Evolutionary conservation across 805 yeast species (phyloP).

Genomic region (Yarrowia bubula): DNA sequence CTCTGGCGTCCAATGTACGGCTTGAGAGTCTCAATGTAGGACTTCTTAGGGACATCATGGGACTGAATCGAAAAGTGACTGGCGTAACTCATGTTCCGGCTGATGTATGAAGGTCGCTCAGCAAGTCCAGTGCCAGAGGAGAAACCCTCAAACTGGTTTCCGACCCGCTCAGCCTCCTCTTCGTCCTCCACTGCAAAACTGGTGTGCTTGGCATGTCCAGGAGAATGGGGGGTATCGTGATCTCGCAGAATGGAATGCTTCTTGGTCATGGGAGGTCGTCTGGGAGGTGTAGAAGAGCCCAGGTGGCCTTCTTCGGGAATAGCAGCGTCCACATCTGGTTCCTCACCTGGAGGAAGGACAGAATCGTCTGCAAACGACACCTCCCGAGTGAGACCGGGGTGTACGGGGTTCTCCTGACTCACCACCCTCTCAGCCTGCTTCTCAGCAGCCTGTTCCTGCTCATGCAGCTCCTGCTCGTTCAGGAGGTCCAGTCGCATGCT

Average conservation of each 20-base stretch:
- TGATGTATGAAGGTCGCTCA: background rate
- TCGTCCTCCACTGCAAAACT: constrained; percentile 1
- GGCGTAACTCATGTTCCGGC: background rate
- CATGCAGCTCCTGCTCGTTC: background rate
- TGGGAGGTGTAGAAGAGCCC: constrained; percentile 8
- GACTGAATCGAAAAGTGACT: background rate
- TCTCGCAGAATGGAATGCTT: constrained; percentile 8
- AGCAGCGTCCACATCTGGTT: background rate
- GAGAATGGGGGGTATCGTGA: background rate
- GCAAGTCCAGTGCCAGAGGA: background rate
- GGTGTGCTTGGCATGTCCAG: background rate
- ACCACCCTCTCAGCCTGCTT: background rate
- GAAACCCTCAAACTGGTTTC: background rate
- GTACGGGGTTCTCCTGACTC: background rate
- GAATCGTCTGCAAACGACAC: constrained; percentile 6
- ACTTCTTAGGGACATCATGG: constrained; percentile 29
- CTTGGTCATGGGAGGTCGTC: constrained; percentile 1
- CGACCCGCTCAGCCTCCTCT: background rate
- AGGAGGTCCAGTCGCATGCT: background rate
- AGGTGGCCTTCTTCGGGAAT: constrained; percentile 5
- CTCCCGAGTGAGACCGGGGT: background rate
- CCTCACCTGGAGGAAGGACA: background rate
- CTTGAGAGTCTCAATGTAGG: constrained; percentile 42
- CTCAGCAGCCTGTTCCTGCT: background rate
- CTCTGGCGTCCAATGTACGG: constrained; percentile 52